Percentiles rank a stretch among this genome's conserved stretches.
Conservation (phyloP, 1,284 basidiomycete species). For the Cryptococcus amylolentus region DNA sequence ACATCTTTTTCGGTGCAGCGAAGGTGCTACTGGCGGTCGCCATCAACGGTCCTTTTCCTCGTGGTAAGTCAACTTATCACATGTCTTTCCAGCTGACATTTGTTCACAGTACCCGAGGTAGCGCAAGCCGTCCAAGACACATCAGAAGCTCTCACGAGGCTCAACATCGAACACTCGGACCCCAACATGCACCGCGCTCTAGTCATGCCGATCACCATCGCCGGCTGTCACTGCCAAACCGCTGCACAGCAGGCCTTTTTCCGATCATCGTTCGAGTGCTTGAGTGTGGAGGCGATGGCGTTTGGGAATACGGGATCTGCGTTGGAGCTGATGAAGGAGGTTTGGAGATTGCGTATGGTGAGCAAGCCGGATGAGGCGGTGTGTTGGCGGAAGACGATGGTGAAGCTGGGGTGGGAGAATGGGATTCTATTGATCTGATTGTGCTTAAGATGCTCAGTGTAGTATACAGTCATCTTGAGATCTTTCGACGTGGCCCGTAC, state of each 20-base stretch:
- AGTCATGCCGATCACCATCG: slow-evolving; percentile 45
- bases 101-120: slow-evolving; percentile 18
- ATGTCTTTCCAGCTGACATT: not conserved
- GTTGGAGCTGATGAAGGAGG: slow-evolving; percentile 56
- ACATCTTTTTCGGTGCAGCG: slow-evolving; percentile 23
- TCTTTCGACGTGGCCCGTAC: too few relatives aligned
- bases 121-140: slow-evolving; percentile 48
- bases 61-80: slow-evolving; percentile 11
- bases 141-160: slow-evolving; percentile 49
- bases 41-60: slow-evolving; percentile 24
- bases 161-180: slow-evolving; percentile 40
- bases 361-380: slow-evolving; percentile 4
- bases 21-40: slow-evolving; percentile 20
- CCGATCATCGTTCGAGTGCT: slow-evolving; percentile 52
- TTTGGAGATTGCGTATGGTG: slow-evolving; percentile 56
- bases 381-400: slow-evolving; percentile 24
- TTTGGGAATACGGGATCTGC: slow-evolving; percentile 63
- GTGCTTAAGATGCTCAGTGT: not conserved
- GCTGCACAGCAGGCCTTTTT: slow-evolving; percentile 53
- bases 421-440: slow-evolving; percentile 27
- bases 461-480: not conserved
- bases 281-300: slow-evolving; percentile 53
- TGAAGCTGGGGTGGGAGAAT: slow-evolving; percentile 21
- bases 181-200: slow-evolving; percentile 68
- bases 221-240: slow-evolving; percentile 21